phyloP scores from a whole-genome alignment of 176 grass and related monocot species.

The Paspalum vaginatum region DNA sequence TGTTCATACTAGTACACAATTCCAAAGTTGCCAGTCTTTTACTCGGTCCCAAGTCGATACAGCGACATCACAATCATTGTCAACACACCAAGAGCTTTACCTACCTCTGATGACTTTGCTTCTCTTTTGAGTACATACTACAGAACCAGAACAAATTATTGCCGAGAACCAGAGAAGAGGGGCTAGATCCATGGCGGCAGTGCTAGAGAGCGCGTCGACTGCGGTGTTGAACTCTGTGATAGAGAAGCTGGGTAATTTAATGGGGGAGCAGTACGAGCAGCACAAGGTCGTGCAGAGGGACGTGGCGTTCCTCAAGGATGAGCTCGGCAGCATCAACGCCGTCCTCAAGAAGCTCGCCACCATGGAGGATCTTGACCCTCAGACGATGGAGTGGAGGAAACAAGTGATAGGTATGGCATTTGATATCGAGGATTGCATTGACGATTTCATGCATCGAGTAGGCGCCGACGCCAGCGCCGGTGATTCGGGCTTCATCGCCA shows the following conservation, averaged over 20 bases:
- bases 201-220: background rate
- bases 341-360: background rate
- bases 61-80: background rate
- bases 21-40: background rate
- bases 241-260: constrained; percentile 3
- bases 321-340: constrained; percentile 1
- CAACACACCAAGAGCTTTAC: background rate
- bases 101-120: too few species aligned
- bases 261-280: constrained; percentile 7
- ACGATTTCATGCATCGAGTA: background rate
- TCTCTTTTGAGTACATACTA: too few species aligned
- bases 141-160: too few species aligned
- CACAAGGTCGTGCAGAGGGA: background rate
- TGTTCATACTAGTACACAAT: background rate
- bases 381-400: constrained; percentile 3
- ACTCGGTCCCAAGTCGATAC: background rate
- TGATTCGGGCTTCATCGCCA: background rate
- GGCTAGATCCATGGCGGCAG: background rate
- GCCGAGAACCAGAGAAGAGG: background rate
- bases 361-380: background rate
- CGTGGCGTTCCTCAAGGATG: background rate
- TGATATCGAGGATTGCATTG: background rate
- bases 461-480: background rate
- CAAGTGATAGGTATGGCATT: background rate
- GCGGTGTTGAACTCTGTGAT: background rate